Percentiles rank a stretch among this genome's conserved stretches.
Conservation (phyloP, 106 monocot genomes). For the Dendrobium officinale region DNA sequence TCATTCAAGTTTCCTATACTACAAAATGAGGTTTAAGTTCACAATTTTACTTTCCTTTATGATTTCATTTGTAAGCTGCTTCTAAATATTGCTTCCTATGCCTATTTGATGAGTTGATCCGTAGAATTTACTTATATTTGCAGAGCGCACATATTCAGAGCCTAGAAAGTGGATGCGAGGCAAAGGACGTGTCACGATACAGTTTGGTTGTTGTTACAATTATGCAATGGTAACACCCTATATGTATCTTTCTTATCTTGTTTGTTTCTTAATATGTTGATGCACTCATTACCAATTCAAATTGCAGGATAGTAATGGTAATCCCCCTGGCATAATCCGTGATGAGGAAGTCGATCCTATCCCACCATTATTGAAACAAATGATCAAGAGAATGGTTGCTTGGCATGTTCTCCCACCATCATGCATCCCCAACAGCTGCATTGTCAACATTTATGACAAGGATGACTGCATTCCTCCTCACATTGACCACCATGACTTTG, state of each 20-base stretch:
- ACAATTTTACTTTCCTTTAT: background rate
- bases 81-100: background rate
- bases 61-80: background rate
- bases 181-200: slow-evolving; percentile 84
- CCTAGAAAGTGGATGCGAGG: slow-evolving; percentile 84
- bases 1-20: background rate
- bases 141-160: slow-evolving; percentile 83
- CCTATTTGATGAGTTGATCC: too few species aligned
- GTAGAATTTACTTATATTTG: slow-evolving; percentile 5
- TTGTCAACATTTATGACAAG: slow-evolving; percentile 53
- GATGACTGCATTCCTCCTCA: slow-evolving; percentile 68
- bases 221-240: slow-evolving; percentile 53
- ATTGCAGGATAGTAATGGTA: slow-evolving; percentile 44
- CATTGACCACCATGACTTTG: slow-evolving; percentile 52
- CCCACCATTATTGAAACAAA: slow-evolving; percentile 31
- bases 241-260: background rate
- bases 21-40: background rate
- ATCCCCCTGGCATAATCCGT: slow-evolving; percentile 39
- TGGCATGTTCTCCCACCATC: slow-evolving; percentile 40
- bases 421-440: slow-evolving; percentile 52
- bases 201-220: slow-evolving; percentile 95
- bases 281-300: background rate
- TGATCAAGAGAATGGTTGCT: slow-evolving; percentile 44
- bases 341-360: slow-evolving; percentile 40
- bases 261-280: background rate